phyloP scores from a whole-genome alignment of 2,329 filamentous ascomycete genomes.

The Aspergillus sp. region DNA sequence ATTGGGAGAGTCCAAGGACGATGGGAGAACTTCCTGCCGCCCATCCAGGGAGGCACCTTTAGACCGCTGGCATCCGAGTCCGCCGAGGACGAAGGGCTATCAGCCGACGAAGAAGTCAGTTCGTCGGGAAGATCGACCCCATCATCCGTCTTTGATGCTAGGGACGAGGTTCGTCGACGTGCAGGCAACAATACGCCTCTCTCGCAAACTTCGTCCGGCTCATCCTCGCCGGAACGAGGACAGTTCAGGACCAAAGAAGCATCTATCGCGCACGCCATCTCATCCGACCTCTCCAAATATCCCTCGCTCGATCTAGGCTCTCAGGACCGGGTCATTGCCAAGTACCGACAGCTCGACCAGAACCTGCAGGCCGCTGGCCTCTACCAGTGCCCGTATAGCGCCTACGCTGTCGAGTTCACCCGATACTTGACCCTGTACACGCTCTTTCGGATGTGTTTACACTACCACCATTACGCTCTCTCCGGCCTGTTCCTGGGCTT shows the following conservation, averaged over 20 bases:
- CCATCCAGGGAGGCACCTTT: constrained; percentile 81
- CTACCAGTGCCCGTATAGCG: constrained; percentile 74
- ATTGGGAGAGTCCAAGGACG: constrained; percentile 75
- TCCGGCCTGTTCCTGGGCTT: constrained; percentile 72
- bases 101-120: background rate
- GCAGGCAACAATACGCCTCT: background rate
- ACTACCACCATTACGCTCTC: constrained; percentile 60
- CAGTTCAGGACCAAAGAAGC: background rate
- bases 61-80: background rate
- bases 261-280: too few species aligned
- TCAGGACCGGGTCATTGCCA: constrained; percentile 70
- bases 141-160: too few species aligned
- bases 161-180: too few species aligned
- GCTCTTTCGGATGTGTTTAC: constrained; percentile 49
- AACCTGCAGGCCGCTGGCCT: constrained; percentile 60
- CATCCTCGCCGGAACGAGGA: background rate
- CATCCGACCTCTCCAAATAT: constrained; percentile 59
- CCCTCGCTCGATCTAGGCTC: constrained; percentile 68
- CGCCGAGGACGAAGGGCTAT: background rate
- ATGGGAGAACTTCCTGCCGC: constrained; percentile 84
- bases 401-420: constrained; percentile 67
- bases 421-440: constrained; percentile 67
- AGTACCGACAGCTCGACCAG: constrained; percentile 35
- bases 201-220: background rate
- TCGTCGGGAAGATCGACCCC: background rate